Evolutionary conservation across 805 yeast genomes (phyloP), one percentile per base, ranked within the genome.

Genomic region (Trichomonascus vanleenenianus): DNA sequence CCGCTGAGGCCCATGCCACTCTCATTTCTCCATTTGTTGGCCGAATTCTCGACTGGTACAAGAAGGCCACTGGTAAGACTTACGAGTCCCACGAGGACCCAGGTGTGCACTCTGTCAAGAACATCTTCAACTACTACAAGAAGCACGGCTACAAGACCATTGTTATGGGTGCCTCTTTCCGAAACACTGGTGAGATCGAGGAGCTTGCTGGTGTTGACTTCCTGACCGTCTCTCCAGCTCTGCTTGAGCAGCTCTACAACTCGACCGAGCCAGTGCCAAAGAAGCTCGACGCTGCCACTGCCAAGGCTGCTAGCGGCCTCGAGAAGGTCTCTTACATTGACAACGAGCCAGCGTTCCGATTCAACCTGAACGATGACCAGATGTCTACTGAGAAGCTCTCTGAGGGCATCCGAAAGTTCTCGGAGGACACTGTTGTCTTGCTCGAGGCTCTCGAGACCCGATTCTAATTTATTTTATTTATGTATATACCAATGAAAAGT

Each of bases 141-240:
- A 91, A 91, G 75, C 86, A 70, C 71, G 91, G 83, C 59, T 93
- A 93, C 81, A 78, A 91, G 62, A 93, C 99, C 68, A 89, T 93
- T 65, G 97, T 93, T 64, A 93, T 93, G 99, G 99, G 98, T 72
- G 99, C 99, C 50, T 91, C 97, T 50, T 91, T 93, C 88, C 91
- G 99, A 81, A 93, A 89, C 77, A 70, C 74, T 52, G 96, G 88
- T 58, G 98, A 91, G 75, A 86, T 93, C 72, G 83, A 82, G 71
- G 96, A 94, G 59, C 76, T 93, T 60, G 97, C 98, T 49, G 99
- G 99, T 69, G 82, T 86, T 64, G 99, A 93, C 69, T 88, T 73
- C 79, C 76, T 93, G 72, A 93, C 99, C 65, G 88, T 93, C 62
- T 76, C 97, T 59, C 97, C 97, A 66, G 78, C 76, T 64, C 76